These are phyloP conservation scores for Podosphaera xanthii DNA, from an alignment of 2,329 filamentous ascomycete genomes.

Conservation along the genomic window DNA sequence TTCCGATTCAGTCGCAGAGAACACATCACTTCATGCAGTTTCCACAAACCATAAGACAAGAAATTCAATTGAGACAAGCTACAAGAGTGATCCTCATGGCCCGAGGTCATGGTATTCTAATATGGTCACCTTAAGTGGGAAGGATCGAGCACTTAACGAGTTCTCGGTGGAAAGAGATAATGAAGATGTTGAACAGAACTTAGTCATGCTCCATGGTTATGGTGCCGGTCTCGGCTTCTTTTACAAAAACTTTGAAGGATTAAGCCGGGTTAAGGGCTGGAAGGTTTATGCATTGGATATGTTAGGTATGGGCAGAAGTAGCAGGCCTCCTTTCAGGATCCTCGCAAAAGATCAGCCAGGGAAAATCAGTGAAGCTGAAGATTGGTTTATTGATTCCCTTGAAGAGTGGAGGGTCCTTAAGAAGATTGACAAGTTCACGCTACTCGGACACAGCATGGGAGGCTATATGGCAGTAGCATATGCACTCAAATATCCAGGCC, in stretches of 20 bases:
- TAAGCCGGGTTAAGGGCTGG: conserved; percentile 61
- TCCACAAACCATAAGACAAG: conserved; percentile 17
- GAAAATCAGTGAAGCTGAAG: conserved; percentile 74
- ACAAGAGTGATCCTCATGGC: conserved; percentile 53
- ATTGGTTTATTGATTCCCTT: conserved; percentile 86
- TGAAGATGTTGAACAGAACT: conserved; percentile 57
- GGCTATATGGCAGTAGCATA: conserved; percentile 92
- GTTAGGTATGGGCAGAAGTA: conserved; percentile 82
- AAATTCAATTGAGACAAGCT: conserved; percentile 20
- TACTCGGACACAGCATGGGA: conserved; percentile 80
- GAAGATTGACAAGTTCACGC: conserved; percentile 79
- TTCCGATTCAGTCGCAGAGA: conserved; percentile 23
- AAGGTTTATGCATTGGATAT: conserved; percentile 86
- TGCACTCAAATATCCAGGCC: conserved; percentile 86
- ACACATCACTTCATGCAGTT: conserved; percentile 19
- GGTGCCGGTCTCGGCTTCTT: conserved; percentile 92
- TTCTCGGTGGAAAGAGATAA: conserved; percentile 70
- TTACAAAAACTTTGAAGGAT: conserved; percentile 88
- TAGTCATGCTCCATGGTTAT: conserved; percentile 94
- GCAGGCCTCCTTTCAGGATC: conserved; percentile 63
- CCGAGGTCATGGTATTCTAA: conserved; percentile 68
- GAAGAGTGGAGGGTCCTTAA: conserved; percentile 85
- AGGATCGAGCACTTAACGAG: conserved; percentile 74
- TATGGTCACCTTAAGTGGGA: conserved; percentile 65
- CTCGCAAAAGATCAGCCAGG: conserved; percentile 57